Evolutionary conservation across 2,329 filamentous ascomycete genomes (phyloP).

Genomic region (Ceratocystis destructans): DNA sequence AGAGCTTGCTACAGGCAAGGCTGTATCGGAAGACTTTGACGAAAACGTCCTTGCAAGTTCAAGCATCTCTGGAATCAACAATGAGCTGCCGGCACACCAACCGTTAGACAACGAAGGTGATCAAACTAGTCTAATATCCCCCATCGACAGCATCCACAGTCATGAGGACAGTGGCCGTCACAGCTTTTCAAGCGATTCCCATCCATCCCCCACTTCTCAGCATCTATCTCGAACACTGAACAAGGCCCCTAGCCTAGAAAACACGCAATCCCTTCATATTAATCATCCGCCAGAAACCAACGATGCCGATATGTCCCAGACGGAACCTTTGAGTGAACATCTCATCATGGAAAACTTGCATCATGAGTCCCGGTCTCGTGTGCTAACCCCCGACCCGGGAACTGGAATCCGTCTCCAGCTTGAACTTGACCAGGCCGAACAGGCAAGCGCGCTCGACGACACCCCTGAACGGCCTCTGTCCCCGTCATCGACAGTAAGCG

Average conservation of each 20-base stretch:
- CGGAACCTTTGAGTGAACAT: not conserved
- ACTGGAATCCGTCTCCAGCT: not conserved
- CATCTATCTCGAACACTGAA: not conserved
- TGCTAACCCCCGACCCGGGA: slow-evolving; percentile 14
- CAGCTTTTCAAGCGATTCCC: not conserved
- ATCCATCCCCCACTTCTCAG: not conserved
- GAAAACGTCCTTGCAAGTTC: not conserved
- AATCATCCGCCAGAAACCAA: not conserved
- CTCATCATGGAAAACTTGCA: not conserved
- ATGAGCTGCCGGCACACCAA: not conserved
- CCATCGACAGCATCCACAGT: not conserved
- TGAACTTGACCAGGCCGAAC: not conserved
- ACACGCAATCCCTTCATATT: not conserved
- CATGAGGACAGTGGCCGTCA: not conserved
- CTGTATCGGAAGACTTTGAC: not conserved
- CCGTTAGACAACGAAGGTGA: not conserved
- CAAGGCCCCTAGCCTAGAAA: not conserved
- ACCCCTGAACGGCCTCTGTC: not conserved
- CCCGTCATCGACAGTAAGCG: not conserved
- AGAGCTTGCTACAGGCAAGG: not conserved
- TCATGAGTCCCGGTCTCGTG: slow-evolving; percentile 10
- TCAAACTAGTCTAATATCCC: not conserved
- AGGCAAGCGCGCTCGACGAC: not conserved
- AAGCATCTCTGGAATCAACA: not conserved
- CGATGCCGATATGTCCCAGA: not conserved